phyloP scores from a whole-genome alignment of 306 rosid genomes.

The Clitoria ternatea region DNA sequence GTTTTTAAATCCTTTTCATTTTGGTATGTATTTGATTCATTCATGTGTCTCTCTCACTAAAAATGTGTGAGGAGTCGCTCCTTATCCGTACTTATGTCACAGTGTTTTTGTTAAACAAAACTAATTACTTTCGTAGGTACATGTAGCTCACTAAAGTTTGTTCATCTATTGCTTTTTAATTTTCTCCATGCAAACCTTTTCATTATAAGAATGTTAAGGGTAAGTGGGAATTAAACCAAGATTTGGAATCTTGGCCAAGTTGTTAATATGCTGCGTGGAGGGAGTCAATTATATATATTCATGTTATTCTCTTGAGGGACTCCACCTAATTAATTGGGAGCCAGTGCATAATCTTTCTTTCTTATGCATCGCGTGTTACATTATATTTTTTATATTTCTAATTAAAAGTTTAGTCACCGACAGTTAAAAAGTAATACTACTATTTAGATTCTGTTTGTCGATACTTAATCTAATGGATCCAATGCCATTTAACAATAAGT shows the following conservation, averaged over 20 bases:
- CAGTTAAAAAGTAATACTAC: background rate
- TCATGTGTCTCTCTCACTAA: too few relatives aligned
- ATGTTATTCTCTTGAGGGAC: slow-evolving; percentile 6
- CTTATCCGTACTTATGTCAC: too few relatives aligned
- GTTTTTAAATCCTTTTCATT: too few relatives aligned
- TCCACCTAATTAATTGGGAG: background rate
- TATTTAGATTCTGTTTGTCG: background rate
- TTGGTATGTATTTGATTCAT: too few relatives aligned
- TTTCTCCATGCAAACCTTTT: background rate
- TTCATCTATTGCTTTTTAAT: too few relatives aligned
- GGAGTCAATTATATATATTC: slow-evolving; percentile 7
- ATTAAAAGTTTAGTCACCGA: background rate
- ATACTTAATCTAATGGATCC: background rate
- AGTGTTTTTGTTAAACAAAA: too few relatives aligned
- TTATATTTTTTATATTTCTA: background rate
- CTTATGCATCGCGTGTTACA: slow-evolving; percentile 15
- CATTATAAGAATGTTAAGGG: background rate
- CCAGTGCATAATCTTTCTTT: background rate
- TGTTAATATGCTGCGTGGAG: slow-evolving; percentile 5
- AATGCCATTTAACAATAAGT: background rate
- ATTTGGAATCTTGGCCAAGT: slow-evolving; percentile 20
- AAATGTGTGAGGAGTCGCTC: too few relatives aligned
- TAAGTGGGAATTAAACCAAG: background rate
- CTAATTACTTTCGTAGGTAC: too few relatives aligned
- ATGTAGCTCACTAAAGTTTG: too few relatives aligned